Conservation (phyloP, 2,329 filamentous ascomycete species). For the Calonectria hawksworthii region DNA sequence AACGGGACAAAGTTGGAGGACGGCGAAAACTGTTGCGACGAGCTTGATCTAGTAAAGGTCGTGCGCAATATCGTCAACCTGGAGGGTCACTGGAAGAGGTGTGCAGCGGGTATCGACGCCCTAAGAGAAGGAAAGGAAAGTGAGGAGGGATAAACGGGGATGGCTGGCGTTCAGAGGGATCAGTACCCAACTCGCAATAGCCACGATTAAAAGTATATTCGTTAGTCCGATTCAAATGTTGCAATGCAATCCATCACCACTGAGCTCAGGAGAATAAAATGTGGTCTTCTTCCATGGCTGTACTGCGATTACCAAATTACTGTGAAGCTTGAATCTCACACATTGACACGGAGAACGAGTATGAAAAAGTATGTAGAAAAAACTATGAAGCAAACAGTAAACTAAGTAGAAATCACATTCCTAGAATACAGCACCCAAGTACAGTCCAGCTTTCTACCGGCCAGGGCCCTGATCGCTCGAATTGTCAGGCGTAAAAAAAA, state of each 20-base stretch:
- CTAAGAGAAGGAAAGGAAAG: too few relatives aligned
- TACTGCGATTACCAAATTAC: too few relatives aligned
- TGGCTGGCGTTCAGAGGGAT: background rate
- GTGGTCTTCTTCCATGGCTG: too few relatives aligned
- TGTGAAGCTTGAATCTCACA: too few relatives aligned
- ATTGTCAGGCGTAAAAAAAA: background rate
- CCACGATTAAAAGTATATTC: background rate
- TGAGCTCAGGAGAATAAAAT: background rate
- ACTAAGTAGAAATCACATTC: background rate
- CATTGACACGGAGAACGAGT: too few relatives aligned
- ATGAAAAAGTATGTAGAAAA: background rate
- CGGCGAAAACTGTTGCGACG: background rate
- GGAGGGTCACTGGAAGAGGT: too few relatives aligned
- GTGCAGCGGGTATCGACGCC: too few relatives aligned
- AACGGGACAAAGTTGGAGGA: too few relatives aligned
- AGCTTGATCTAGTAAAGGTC: background rate
- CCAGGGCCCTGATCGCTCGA: background rate
- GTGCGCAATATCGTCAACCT: background rate
- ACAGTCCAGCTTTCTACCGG: background rate
- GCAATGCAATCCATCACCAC: background rate
- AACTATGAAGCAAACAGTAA: too few relatives aligned
- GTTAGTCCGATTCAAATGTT: background rate
- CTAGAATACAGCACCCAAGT: background rate
- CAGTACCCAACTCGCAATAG: background rate
- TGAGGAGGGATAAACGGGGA: background rate